phyloP scores from a whole-genome alignment of 148 eudicot genomes.

The Silene uniflora region DNA sequence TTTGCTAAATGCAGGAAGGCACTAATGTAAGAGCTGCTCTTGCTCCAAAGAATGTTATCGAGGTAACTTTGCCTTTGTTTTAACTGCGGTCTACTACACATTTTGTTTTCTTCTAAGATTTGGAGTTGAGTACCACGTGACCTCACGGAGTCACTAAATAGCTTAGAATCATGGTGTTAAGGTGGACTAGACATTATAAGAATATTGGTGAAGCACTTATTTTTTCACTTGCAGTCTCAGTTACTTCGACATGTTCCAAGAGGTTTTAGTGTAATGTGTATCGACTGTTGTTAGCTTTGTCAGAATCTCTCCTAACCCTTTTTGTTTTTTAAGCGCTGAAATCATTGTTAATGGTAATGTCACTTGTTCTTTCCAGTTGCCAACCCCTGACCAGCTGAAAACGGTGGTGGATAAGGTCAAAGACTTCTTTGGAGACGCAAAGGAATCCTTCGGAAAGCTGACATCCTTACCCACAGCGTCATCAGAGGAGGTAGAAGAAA shows the following conservation, averaged over 20 bases:
- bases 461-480: no score
- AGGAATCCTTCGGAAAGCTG: constrained; percentile 89
- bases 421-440: constrained; percentile 86
- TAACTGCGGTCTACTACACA: neutral
- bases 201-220: neutral
- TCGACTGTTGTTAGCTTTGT: neutral
- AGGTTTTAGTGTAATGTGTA: neutral
- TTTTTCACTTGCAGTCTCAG: neutral
- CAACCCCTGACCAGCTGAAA: constrained; percentile 72
- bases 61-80: constrained; percentile 23
- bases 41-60: constrained; percentile 58
- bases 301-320: neutral
- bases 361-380: constrained; percentile 51
- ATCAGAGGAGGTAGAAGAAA: no score
- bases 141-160: no score
- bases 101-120: neutral
- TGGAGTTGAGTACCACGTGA: neutral
- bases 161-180: neutral
- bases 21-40: constrained; percentile 69
- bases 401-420: constrained; percentile 84
- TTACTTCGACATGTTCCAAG: neutral
- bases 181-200: neutral
- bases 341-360: neutral
- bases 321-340: neutral
- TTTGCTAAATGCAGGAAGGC: constrained; percentile 54